These are phyloP conservation scores for Sclerotinia glacialis DNA, from an alignment of 2,329 filamentous ascomycete species.

Conservation along the genomic window DNA sequence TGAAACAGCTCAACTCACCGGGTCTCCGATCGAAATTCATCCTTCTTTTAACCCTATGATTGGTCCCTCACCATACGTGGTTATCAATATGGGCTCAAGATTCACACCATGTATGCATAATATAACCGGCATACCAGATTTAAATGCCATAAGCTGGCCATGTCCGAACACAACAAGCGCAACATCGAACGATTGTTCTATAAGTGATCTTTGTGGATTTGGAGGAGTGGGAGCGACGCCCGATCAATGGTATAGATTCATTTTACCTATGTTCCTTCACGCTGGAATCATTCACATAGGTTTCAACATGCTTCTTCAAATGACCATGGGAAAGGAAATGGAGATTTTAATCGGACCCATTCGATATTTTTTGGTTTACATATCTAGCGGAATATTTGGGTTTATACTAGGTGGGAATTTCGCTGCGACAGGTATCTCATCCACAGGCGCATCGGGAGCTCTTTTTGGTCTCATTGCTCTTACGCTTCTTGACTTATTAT, in stretches of 20 bases:
- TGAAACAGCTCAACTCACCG: slow-evolving; percentile 65
- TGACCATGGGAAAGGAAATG: slow-evolving; percentile 89
- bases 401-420: slow-evolving; percentile 95
- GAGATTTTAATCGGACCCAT: slow-evolving; percentile 85
- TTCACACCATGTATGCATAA: slow-evolving; percentile 96
- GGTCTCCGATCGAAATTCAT: slow-evolving; percentile 54
- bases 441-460: slow-evolving; percentile 83
- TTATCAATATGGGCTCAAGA: slow-evolving; percentile 95
- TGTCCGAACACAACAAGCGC: slow-evolving; percentile 76
- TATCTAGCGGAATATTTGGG: slow-evolving; percentile 89
- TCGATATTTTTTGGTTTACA: slow-evolving; percentile 85
- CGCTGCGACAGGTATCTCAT: slow-evolving; percentile 75
- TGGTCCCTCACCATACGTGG: slow-evolving; percentile 81
- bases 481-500: slow-evolving; percentile 82
- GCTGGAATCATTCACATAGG: slow-evolving; percentile 91
- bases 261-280: slow-evolving; percentile 91
- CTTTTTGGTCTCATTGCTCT: slow-evolving; percentile 92
- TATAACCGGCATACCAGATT: slow-evolving; percentile 60
- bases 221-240: slow-evolving; percentile 54
- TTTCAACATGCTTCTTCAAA: slow-evolving; percentile 90
- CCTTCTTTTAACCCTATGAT: slow-evolving; percentile 97
- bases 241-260: slow-evolving; percentile 97
- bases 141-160: slow-evolving; percentile 58
- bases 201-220: slow-evolving; percentile 83
- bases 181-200: slow-evolving; percentile 60